Conservation (phyloP, 257 asterid species). For the Nemophila menziesii region DNA sequence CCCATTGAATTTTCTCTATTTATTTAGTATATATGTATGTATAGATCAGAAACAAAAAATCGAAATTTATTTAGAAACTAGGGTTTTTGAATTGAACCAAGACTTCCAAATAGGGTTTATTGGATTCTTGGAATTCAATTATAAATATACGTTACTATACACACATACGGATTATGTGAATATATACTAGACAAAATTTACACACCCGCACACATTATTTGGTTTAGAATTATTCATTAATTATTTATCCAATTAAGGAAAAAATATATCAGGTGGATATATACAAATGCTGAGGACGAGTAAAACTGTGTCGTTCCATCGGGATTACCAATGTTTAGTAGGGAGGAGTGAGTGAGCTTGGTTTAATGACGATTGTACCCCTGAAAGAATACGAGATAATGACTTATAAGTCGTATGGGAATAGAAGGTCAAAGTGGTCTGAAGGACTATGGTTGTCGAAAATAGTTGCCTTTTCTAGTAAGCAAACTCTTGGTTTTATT, state of each 20-base stretch:
- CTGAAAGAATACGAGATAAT: no score
- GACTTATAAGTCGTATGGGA: no score
- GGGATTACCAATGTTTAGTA: no score
- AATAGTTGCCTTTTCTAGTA: no score
- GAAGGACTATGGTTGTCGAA: no score
- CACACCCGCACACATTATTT: not conserved
- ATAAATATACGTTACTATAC: not conserved
- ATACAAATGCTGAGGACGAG: not conserved
- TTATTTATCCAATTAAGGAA: not conserved
- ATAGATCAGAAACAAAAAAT: conserved; percentile 1
- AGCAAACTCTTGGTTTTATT: no score
- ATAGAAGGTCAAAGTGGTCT: no score
- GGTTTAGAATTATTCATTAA: not conserved
- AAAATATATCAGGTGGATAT: not conserved
- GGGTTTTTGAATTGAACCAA: conserved; percentile 3
- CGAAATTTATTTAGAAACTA: not conserved
- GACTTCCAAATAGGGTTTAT: not conserved
- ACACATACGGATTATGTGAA: not conserved
- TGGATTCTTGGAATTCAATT: not conserved
- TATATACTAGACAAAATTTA: not conserved
- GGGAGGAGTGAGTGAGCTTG: no score
- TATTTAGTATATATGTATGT: not conserved
- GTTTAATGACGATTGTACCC: no score
- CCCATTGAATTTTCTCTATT: conserved; percentile 21
- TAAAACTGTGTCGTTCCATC: not conserved